phyloP scores from a whole-genome alignment of 371 early-diverging fungal species.

The Mortierella sp. region DNA sequence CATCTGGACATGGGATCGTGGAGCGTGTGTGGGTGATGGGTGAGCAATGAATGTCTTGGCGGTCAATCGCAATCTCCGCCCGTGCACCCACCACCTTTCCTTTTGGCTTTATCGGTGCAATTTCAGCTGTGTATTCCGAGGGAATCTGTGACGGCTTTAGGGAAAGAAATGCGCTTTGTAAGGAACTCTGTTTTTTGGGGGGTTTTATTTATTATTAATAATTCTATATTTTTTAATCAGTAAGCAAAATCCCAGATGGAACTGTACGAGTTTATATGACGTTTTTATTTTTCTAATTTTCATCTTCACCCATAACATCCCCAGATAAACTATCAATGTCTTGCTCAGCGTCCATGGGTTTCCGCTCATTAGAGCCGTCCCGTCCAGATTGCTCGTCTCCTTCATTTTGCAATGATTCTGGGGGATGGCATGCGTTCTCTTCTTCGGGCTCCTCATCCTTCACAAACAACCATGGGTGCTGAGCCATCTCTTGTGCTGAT shows the following conservation, averaged over 20 bases:
- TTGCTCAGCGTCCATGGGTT: slow-evolving; percentile 2
- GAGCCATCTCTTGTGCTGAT: slow-evolving; percentile 35
- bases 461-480: slow-evolving; percentile 46
- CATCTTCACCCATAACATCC: slow-evolving; percentile 24
- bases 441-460: slow-evolving; percentile 26
- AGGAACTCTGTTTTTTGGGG: background rate
- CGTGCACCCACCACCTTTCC: background rate
- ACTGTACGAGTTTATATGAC: no score
- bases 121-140: background rate
- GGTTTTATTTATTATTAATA: background rate
- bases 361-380: background rate
- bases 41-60: background rate
- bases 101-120: background rate
- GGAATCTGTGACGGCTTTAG: background rate
- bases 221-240: slow-evolving; percentile 2
- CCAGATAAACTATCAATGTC: slow-evolving; percentile 6
- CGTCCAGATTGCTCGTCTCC: background rate
- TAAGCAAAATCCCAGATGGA: no score
- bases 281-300: slow-evolving; percentile 9
- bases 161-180: slow-evolving; percentile 3
- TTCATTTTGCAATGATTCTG: background rate
- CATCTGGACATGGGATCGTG: background rate
- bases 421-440: background rate
- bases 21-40: background rate
- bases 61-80: background rate